Base-by-base conservation (phyloP, 106 monocot species). In the Agapanthus africanus region DNA sequence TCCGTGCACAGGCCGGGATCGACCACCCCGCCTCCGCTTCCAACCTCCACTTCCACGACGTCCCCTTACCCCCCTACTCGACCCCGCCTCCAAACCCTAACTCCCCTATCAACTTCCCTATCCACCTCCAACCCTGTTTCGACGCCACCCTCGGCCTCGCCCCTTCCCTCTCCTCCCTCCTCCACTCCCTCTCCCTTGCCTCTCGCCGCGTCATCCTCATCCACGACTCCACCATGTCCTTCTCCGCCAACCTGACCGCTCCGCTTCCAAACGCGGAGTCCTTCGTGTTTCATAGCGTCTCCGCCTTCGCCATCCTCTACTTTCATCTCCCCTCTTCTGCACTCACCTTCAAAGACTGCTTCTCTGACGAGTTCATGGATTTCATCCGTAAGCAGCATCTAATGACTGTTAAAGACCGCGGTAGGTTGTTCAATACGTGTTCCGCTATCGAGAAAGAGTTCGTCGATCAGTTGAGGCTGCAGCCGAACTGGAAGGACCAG, bases 1-100 rank as follows among this genome's bases (percentile, higher is more conserved):
- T 87, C 27, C 81, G 86, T 10, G 82, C 82, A 26, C 83, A 86
- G 86, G 54, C 66, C 32, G n/a, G n/a, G n/a, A n/a, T n/a, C n/a
- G n/a, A n/a, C n/a, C n/a, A n/a, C n/a, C 37, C 73, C 69, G 11
- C 16, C 1, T 36, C 76, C 34, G 69, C 71, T 69, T 27, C 62
- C 1, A 40, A 40, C 25, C 16, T 87, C 76, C 65, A 35, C 10
- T 90, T 90, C 76, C 83, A 84, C 46, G 68, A 68, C 21, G 68
- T 87, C 42, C 69, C 59, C 3, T 18, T 77, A 41, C 71, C 87
- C 7, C 70, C 81, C 16, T 82, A 73, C 73, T 8, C 69, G 22
- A 34, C 64, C 31, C 84, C 84, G 37, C 84, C 87, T 0, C 69
- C 47, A 7, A 1, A 21, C 46, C 70, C 56, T 34, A 13, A 56